Conservation (phyloP, 192 early-diverging fungal genomes). For the Lunasporangiospora selenospora region DNA sequence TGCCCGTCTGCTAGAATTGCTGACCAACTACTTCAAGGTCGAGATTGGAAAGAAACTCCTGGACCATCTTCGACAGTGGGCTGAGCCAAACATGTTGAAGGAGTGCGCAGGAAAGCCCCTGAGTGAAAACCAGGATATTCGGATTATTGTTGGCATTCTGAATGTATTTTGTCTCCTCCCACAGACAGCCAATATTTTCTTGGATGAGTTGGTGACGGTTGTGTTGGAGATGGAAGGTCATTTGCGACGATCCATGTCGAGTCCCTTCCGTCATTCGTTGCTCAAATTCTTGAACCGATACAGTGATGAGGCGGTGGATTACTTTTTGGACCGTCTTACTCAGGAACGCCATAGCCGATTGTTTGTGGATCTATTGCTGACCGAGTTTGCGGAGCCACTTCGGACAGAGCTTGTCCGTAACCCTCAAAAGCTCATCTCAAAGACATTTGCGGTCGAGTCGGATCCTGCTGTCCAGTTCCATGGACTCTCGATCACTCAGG, state of each 20-base stretch:
- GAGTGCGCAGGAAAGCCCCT: conserved; percentile 83
- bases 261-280: conserved; percentile 92
- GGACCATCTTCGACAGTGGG: conserved; percentile 95
- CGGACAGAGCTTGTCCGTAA: conserved; percentile 71
- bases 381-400: conserved; percentile 61
- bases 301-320: conserved; percentile 80
- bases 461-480: conserved; percentile 57
- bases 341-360: conserved; percentile 65
- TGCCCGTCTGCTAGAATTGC: conserved; percentile 88
- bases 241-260: conserved; percentile 82
- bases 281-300: conserved; percentile 94
- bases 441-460: conserved; percentile 40
- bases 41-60: conserved; percentile 98
- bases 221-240: conserved; percentile 88
- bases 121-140: conserved; percentile 92
- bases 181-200: conserved; percentile 86
- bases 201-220: conserved; percentile 89
- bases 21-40: conserved; percentile 98
- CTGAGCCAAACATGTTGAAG: conserved; percentile 82
- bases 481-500: conserved; percentile 63
- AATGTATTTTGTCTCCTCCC: conserved; percentile 95
- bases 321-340: conserved; percentile 79
- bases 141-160: conserved; percentile 93
- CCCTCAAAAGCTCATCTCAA: conserved; percentile 59
- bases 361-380: conserved; percentile 66